phyloP scores from a whole-genome alignment of 2,329 filamentous ascomycete species.

The Pochonia chlamydosporia region DNA sequence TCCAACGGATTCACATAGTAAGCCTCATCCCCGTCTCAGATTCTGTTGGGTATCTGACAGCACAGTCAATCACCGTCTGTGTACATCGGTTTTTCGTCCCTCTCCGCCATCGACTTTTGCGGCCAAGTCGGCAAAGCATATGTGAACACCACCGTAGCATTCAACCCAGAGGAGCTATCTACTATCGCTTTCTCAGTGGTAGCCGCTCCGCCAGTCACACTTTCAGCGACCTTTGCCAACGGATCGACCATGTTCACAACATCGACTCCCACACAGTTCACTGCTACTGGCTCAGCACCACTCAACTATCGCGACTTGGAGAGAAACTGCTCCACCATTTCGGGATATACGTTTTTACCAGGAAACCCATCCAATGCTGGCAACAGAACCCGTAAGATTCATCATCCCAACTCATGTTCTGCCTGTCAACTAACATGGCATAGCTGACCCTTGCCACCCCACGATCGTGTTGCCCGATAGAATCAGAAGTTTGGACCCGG shows the following conservation, averaged over 20 bases:
- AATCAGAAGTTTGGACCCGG: slow-evolving; percentile 7
- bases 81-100: slow-evolving; percentile 9
- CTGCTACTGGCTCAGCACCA: slow-evolving; percentile 1
- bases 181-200: slow-evolving; percentile 2
- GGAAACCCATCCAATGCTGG: background rate
- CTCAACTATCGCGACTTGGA: slow-evolving; percentile 7
- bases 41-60: background rate
- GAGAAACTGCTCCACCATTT: slow-evolving; percentile 9
- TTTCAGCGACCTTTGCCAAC: background rate
- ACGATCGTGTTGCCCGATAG: slow-evolving; percentile 9
- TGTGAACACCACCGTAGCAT: slow-evolving; percentile 8
- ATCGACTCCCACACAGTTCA: background rate
- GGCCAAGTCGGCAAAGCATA: slow-evolving; percentile 3
- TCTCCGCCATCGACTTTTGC: slow-evolving; percentile 8
- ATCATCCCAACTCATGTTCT: background rate
- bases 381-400: slow-evolving; percentile 3
- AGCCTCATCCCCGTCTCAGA: background rate
- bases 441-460: slow-evolving; percentile 11
- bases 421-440: background rate
- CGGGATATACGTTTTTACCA: slow-evolving; percentile 5
- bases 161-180: slow-evolving; percentile 6
- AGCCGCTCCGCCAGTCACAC: background rate
- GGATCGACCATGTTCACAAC: background rate
- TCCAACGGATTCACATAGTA: slow-evolving; percentile 7
- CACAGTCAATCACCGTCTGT: slow-evolving; percentile 7